phyloP scores from a whole-genome alignment of 2,329 filamentous ascomycete species.

The Polytolypa hystricis region DNA sequence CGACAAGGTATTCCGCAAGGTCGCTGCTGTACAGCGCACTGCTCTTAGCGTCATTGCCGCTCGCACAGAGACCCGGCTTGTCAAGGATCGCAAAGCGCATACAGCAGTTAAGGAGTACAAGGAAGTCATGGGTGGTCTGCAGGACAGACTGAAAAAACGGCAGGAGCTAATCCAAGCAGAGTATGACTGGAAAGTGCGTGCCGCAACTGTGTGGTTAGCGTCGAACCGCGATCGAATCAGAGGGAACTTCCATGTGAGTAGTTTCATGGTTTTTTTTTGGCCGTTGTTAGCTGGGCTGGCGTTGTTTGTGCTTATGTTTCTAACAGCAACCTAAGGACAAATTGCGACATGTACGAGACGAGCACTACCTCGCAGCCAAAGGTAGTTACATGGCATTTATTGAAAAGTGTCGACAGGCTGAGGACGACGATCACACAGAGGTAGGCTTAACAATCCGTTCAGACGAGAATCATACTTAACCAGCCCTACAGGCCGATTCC shows the following conservation, averaged over 20 bases:
- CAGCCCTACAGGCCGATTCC: conserved; percentile 9
- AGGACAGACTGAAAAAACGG: conserved; percentile 18
- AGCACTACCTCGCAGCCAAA: conserved; percentile 29
- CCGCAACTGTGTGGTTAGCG: conserved; percentile 20
- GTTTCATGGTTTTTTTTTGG: background rate
- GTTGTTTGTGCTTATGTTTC: conserved; percentile 2
- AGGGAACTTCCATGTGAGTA: conserved; percentile 21
- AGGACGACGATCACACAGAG: conserved; percentile 33
- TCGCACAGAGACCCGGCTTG: conserved; percentile 27
- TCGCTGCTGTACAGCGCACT: conserved; percentile 30
- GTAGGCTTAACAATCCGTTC: conserved; percentile 13
- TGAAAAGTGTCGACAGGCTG: conserved; percentile 27
- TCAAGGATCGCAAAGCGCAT: conserved; percentile 32
- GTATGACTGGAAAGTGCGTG: conserved; percentile 23
- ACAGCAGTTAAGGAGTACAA: conserved; percentile 29
- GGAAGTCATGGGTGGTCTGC: conserved; percentile 24
- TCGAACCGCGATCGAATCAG: conserved; percentile 25
- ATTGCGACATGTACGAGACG: conserved; percentile 22
- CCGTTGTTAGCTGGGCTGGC: conserved; percentile 1
- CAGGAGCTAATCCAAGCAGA: conserved; percentile 21
- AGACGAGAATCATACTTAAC: conserved; percentile 4
- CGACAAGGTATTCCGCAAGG: conserved; percentile 30
- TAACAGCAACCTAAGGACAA: conserved; percentile 18
- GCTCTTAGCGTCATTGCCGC: conserved; percentile 30
- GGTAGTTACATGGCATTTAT: conserved; percentile 30